phyloP scores from a whole-genome alignment of 148 eudicot species.

The Cornus controversa region DNA sequence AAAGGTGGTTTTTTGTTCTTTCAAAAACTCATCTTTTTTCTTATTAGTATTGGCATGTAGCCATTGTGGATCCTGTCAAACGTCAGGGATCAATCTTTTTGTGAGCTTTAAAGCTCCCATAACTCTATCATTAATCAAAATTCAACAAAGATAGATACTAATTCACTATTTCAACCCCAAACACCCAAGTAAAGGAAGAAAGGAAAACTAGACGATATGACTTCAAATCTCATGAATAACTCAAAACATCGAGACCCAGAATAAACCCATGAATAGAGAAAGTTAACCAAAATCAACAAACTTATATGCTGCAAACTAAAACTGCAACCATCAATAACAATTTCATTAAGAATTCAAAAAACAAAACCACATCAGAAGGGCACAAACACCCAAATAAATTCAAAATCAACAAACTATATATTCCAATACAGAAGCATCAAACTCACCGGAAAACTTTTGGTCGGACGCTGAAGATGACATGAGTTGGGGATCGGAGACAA shows the following conservation, averaged over 20 bases:
- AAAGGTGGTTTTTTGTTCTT: no score
- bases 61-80: no score
- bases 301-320: background rate
- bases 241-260: background rate
- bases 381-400: background rate
- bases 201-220: background rate
- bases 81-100: no score
- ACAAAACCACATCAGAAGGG: background rate
- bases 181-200: background rate
- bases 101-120: no score
- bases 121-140: no score
- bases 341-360: background rate
- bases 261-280: background rate
- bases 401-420: background rate
- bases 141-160: background rate
- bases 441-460: constrained; percentile 33
- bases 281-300: background rate
- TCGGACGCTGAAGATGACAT: constrained; percentile 6
- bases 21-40: no score
- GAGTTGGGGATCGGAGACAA: constrained; percentile 10
- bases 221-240: background rate
- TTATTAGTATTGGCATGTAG: no score
- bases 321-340: background rate
- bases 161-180: background rate
- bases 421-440: background rate